Evolutionary conservation across 2,329 filamentous ascomycete genomes (phyloP), one percentile per base, ranked within the genome.

Genomic region (Xylariaceae sp.): DNA sequence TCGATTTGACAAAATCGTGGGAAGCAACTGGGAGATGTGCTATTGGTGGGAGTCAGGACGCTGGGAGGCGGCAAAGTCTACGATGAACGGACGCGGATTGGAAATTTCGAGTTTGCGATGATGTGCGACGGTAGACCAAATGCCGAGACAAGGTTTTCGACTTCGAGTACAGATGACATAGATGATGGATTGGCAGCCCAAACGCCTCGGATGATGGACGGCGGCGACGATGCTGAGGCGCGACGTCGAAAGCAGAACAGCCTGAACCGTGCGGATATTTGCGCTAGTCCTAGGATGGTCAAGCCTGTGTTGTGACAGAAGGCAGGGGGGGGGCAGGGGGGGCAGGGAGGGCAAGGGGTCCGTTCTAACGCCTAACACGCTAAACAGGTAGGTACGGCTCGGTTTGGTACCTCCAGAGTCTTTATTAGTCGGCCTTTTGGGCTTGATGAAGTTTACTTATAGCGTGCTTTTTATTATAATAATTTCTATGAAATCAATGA

Each of bases 161-260:
- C 46, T 44, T 13, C 26, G 52, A 50, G 58, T 41, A 55, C 56
- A 49, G 59, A 62, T 57, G 61, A 62, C 51, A 37, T 43, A 50
- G 52, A 57, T 20, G 51, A 58, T 48, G 48, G 53, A 23, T 43
- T 53, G 47, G 40, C 18, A 46, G 35, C 50, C 41, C 56, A 46
- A 50, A 50, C 41, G 39, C 50, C 46, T 52, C 51, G 51, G 51
- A 57, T 50, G 55, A 55, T 55, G 54, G 27, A 42, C 40, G 27
- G 37, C 24, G 33, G 50, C 45, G 53, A 55, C 61, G 53, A 60
- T 55, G 46, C 26, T 59, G 63, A 64, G 60, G 64, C 65, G 65
- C 65, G 64, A 67, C 61, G 61, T 66, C 60, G 59, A 65, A 63
- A 64, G 58, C 56, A 64, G 53, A 55, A 45, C 58, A 57, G 58